Conservation (phyloP, 768 basidiomycete species). For the Pleurotus tuber-regium region DNA sequence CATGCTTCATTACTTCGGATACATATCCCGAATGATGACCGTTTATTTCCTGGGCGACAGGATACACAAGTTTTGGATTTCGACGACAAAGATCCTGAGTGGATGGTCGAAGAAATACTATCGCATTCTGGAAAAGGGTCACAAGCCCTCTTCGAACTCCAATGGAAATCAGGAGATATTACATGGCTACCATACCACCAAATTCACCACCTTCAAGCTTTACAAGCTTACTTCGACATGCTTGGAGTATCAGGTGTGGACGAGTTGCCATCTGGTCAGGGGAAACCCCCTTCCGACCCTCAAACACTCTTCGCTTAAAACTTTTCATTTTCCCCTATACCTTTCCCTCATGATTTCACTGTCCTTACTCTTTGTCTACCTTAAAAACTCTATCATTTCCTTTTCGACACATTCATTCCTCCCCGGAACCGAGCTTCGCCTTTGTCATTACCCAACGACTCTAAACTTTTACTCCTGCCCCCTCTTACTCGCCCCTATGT, state of each 20-base stretch:
- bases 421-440: no score
- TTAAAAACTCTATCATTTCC: background rate
- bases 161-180: conserved; percentile 31
- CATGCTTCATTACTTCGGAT: conserved; percentile 27
- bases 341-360: background rate
- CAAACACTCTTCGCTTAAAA: background rate
- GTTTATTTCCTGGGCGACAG: conserved; percentile 27
- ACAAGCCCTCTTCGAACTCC: conserved; percentile 26
- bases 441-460: no score
- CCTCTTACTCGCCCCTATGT: no score
- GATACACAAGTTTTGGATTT: conserved; percentile 17
- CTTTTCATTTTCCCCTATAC: background rate
- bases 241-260: background rate
- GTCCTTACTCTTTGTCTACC: background rate
- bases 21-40: conserved; percentile 26
- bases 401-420: no score
- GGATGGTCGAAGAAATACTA: conserved; percentile 22
- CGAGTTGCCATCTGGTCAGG: background rate
- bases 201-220: conserved; percentile 9
- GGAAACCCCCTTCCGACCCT: background rate
- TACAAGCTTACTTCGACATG: conserved; percentile 4
- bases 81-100: conserved; percentile 10
- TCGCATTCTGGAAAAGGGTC: conserved; percentile 23
- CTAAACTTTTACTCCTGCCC: no score
- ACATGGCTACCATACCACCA: conserved; percentile 30